phyloP scores from a whole-genome alignment of 306 rosid genomes.

The Cicer yamashitae region DNA sequence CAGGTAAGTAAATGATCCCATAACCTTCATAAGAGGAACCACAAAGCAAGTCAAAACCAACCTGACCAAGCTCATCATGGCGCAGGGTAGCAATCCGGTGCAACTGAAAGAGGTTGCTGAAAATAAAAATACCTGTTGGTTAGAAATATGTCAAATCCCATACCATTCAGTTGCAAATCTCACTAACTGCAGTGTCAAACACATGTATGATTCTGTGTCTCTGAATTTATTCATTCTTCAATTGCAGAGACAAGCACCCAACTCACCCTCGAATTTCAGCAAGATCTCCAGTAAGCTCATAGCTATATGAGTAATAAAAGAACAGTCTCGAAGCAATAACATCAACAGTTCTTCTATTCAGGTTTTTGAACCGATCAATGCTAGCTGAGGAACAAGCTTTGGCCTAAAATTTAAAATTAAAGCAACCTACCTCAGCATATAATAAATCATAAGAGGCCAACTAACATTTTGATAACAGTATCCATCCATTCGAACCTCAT shows the following conservation, averaged over 20 bases:
- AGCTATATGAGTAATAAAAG: conserved; percentile 85
- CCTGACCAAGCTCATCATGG: conserved; percentile 99
- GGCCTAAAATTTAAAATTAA: conserved; percentile 58
- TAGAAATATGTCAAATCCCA: neutral
- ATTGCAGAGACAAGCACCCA: conserved; percentile 23
- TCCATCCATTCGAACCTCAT: conserved; percentile 55
- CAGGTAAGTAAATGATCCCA: conserved; percentile 37
- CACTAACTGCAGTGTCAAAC: neutral
- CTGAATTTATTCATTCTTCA: neutral
- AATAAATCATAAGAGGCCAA: neutral
- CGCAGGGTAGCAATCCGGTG: conserved; percentile 94
- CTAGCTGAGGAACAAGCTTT: conserved; percentile 92
- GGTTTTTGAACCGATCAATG: conserved; percentile 77
- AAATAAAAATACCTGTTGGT: conserved; percentile 17
- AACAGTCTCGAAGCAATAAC: conserved; percentile 91
- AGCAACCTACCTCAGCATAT: conserved; percentile 14
- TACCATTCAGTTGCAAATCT: neutral
- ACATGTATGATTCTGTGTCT: neutral
- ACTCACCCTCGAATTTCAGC: conserved; percentile 96
- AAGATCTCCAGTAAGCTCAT: conserved; percentile 89
- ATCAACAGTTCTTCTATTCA: conserved; percentile 91
- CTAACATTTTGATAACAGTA: neutral
- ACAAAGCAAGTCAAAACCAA: conserved; percentile 41
- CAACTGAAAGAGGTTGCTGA: conserved; percentile 85
- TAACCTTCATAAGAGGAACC: neutral